A percentile compares a stretch with the other conserved stretches of the same genome.
Conservation (phyloP, 441 rosid genomes). For the Corymbia citriodora region DNA sequence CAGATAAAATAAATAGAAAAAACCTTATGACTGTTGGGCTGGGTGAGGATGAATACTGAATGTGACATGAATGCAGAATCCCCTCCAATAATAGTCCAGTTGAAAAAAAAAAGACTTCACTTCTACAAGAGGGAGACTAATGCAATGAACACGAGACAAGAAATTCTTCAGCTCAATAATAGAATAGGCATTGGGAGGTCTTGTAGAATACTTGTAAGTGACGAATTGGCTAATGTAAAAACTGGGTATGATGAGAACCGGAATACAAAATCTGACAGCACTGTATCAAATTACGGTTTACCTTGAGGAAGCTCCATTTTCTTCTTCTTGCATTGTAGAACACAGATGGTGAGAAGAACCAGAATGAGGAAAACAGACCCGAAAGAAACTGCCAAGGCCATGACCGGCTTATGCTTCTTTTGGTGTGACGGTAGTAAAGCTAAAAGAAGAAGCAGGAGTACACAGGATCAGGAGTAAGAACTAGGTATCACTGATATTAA, state of each 20-base stretch:
- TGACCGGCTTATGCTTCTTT: background rate
- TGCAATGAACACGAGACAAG: background rate
- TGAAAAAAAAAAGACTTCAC: background rate
- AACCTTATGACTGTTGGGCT: background rate
- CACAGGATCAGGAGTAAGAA: background rate
- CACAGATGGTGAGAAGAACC: background rate
- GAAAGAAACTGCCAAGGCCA: background rate
- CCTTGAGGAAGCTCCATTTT: background rate
- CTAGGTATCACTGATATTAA: background rate
- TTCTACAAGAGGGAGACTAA: background rate
- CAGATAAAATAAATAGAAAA: background rate
- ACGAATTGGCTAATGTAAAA: background rate
- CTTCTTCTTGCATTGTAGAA: background rate
- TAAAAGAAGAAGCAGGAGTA: background rate
- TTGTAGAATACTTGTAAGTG: background rate
- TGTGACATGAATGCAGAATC: background rate
- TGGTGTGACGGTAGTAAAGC: background rate
- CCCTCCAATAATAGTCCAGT: background rate
- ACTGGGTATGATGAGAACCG: background rate
- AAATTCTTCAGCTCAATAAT: background rate
- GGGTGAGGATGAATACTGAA: background rate
- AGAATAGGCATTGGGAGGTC: background rate
- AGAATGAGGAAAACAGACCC: background rate
- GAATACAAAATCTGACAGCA: background rate
- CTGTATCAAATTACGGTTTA: background rate